Percentiles rank a stretch among this genome's conserved stretches.
Conservation (phyloP, 306 rosid genomes). For the Malus sieversii region DNA sequence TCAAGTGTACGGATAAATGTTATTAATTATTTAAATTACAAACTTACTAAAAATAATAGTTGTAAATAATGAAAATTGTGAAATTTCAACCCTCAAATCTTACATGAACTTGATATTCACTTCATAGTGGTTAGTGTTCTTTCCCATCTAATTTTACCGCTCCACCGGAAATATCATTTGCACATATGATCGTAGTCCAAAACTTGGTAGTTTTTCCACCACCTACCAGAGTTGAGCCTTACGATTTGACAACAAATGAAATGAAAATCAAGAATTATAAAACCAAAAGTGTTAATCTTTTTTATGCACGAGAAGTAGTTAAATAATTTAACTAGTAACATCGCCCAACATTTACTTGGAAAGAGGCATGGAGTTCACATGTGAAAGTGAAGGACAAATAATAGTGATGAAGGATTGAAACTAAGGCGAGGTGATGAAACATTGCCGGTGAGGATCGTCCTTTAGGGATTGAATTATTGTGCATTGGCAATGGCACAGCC, state of each 20-base stretch:
- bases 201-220: not conserved
- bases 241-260: not conserved
- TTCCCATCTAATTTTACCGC: no score
- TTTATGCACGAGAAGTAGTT: no score
- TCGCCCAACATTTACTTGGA: not conserved
- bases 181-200: no score
- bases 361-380: not conserved
- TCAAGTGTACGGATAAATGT: not conserved
- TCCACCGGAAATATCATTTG: no score
- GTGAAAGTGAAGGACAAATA: not conserved
- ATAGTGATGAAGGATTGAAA: constrained; percentile 7
- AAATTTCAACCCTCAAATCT: not conserved
- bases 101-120: not conserved
- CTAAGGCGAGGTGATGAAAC: constrained; percentile 4
- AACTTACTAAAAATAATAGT: not conserved
- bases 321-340: no score
- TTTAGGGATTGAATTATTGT: constrained; percentile 9
- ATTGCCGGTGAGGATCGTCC: not conserved
- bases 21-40: not conserved
- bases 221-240: not conserved
- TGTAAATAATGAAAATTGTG: not conserved
- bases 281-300: no score
- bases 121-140: no score
- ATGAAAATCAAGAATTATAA: not conserved
- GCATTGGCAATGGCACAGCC: not conserved